Evolutionary conservation across 2,329 filamentous ascomycete species (phyloP), one percentile per base, ranked within the genome.

Genomic region (Elsinoe ampelina): DNA sequence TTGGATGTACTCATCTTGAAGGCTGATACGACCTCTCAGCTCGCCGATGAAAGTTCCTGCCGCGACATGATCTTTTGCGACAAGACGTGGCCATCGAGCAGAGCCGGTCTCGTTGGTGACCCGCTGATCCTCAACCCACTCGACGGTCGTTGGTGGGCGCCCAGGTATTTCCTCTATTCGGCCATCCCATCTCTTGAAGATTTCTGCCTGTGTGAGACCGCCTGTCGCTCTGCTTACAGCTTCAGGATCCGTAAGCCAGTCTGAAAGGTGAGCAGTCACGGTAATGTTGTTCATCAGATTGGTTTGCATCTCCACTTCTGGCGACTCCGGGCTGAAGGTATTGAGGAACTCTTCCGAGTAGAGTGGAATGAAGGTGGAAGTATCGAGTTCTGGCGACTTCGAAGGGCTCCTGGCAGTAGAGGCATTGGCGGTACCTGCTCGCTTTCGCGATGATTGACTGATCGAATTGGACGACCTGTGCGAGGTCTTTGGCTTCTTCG

Each of bases 391-490:
- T 32, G 87, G 85, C 58, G 85, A 85, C 55, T 87, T 92, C 17
- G 85, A 87, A 50, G 89, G 86, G 69, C 90, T 95, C 26, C 80
- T 83, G 5, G 41, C 32, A 71, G 69, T 83, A 76, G 71, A 85
- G 77, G 64, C 75, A 71, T 68, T 77, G 64, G 70, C 79, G 64
- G 75, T 84, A 69, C 67, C 78, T 61, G 73, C 84, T 71, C 73
- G 82, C 67, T 86, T 89, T 57, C 80, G 77, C 2, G 80, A 80
- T 58, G 82, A 80, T 64, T 85, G 82, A 43, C 82, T 84, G 61
- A 88, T 74, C 1, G 91, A 95, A 58, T 85, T 84, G 32, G 84
- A 90, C 0, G 87, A 72, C 61, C 87, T 87, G 73, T 96, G 92
- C 48, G 80, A 83, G n/a, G 80, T 84, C 71, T 95, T 96, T 1